Conservation (phyloP, 2,329 filamentous ascomycete genomes). For the Xylariaceae sp. region DNA sequence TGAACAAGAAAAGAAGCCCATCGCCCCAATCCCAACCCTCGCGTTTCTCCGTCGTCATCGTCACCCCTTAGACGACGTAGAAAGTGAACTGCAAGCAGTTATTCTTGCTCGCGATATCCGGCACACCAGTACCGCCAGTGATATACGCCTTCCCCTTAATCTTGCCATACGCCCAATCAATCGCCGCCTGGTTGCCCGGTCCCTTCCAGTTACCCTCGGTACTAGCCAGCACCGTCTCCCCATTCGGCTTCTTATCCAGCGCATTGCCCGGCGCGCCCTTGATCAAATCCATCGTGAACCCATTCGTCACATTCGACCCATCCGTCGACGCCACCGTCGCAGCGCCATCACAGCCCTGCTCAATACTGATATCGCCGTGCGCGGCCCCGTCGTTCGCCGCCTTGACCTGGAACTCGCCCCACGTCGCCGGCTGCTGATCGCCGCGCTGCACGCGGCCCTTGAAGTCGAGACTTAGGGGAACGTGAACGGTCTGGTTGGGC, state of each 20-base stretch:
- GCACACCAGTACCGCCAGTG: slow-evolving; percentile 32
- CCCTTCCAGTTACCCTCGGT: slow-evolving; percentile 37
- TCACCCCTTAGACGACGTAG: slow-evolving; percentile 12
- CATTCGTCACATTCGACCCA: slow-evolving; percentile 31
- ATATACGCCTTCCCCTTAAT: slow-evolving; percentile 34
- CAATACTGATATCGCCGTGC: slow-evolving; percentile 35
- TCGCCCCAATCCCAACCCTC: background rate
- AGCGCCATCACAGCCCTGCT: slow-evolving; percentile 38
- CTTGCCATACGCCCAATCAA: slow-evolving; percentile 31
- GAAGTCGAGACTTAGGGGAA: slow-evolving; percentile 31
- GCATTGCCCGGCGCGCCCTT: slow-evolving; percentile 33
- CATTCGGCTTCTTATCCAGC: slow-evolving; percentile 31
- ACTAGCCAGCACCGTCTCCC: slow-evolving; percentile 32
- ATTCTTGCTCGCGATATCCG: slow-evolving; percentile 33
- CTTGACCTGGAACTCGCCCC: slow-evolving; percentile 38
- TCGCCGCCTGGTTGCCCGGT: slow-evolving; percentile 34
- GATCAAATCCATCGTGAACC: slow-evolving; percentile 32
- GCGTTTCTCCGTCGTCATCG: background rate
- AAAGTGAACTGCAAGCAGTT: slow-evolving; percentile 30
- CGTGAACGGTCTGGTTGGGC: slow-evolving; percentile 30
- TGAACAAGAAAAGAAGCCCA: too few species aligned
- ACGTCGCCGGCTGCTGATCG: slow-evolving; percentile 34
- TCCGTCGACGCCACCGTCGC: slow-evolving; percentile 36
- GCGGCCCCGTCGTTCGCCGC: slow-evolving; percentile 34
- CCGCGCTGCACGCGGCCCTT: slow-evolving; percentile 40